These are phyloP conservation scores for Dictyostelium gargantuum DNA, from an alignment of 208 protist genomes.

Conservation along the genomic window DNA sequence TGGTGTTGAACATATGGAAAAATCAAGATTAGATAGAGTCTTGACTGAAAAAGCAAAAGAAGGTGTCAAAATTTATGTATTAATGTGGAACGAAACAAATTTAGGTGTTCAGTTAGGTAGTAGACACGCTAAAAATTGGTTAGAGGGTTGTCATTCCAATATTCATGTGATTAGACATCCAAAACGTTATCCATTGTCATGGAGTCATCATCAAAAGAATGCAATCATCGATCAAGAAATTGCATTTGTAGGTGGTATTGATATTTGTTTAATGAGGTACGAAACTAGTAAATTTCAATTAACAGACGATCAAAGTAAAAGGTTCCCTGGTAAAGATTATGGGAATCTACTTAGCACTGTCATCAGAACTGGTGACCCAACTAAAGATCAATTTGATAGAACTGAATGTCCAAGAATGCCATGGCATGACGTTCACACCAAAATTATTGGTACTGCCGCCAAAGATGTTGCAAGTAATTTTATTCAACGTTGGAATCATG, in stretches of 20 bases:
- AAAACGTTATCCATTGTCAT: constrained; percentile 41
- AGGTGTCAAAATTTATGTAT: constrained; percentile 68
- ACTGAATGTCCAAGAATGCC: constrained; percentile 23
- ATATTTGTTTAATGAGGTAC: constrained; percentile 7
- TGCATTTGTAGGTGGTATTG: constrained; percentile 9
- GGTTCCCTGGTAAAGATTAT: constrained; percentile 41
- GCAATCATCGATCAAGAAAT: background rate
- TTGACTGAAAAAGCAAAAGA: constrained; percentile 25
- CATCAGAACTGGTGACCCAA: background rate
- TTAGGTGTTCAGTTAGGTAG: constrained; percentile 38
- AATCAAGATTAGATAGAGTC: constrained; percentile 19
- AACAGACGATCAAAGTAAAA: background rate
- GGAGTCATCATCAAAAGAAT: constrained; percentile 66
- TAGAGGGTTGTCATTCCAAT: constrained; percentile 37
- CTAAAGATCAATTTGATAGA: constrained; percentile 18
- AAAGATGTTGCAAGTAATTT: constrained; percentile 71
- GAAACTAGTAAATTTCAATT: background rate
- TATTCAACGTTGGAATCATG: constrained; percentile 79
- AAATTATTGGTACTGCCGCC: constrained; percentile 48
- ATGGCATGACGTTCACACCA: constrained; percentile 73
- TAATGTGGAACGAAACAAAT: constrained; percentile 79
- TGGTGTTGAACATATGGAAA: background rate
- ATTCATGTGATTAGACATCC: constrained; percentile 48
- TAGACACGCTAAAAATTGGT: background rate
- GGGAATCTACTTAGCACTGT: background rate